Evolutionary conservation across 257 asterid species (phyloP).

Genomic region (Solanum sitiens): DNA sequence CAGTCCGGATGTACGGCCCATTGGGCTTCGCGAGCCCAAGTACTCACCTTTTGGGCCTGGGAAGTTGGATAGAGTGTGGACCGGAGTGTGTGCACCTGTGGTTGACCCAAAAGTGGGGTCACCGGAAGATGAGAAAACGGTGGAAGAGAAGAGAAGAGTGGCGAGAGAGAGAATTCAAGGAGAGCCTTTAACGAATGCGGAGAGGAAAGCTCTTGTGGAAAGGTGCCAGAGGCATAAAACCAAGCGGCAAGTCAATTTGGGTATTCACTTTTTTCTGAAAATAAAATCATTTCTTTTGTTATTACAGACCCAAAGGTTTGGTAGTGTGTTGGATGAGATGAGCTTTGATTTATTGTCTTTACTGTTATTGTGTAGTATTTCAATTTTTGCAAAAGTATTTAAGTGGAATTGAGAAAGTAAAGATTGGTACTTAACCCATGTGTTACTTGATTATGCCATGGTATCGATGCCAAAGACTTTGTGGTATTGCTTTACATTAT

Average conservation of each 20-base stretch:
- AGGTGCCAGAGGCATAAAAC: constrained; percentile 57
- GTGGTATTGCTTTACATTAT: neutral
- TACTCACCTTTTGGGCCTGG: constrained; percentile 95
- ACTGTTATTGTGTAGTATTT: neutral
- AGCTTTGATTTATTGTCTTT: neutral
- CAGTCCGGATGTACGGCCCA: constrained; percentile 55
- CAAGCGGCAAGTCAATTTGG: constrained; percentile 79
- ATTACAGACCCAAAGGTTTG: neutral
- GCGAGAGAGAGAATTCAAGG: constrained; percentile 56
- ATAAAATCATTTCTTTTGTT: neutral
- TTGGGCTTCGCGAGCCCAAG: constrained; percentile 88
- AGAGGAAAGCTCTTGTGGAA: constrained; percentile 65
- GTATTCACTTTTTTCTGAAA: constrained; percentile 10
- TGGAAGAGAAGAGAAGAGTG: constrained; percentile 65
- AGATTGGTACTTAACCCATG: neutral
- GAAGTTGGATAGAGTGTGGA: constrained; percentile 69
- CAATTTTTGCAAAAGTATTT: neutral
- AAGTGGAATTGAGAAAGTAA: neutral
- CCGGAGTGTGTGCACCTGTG: constrained; percentile 94
- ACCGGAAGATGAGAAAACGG: constrained; percentile 30
- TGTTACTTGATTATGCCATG: neutral
- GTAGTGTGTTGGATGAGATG: neutral
- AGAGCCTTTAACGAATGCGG: constrained; percentile 56
- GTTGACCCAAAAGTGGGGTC: constrained; percentile 66
- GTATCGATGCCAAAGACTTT: neutral